Conservation (phyloP, 345 rosid genomes). For the Salix purpurea region DNA sequence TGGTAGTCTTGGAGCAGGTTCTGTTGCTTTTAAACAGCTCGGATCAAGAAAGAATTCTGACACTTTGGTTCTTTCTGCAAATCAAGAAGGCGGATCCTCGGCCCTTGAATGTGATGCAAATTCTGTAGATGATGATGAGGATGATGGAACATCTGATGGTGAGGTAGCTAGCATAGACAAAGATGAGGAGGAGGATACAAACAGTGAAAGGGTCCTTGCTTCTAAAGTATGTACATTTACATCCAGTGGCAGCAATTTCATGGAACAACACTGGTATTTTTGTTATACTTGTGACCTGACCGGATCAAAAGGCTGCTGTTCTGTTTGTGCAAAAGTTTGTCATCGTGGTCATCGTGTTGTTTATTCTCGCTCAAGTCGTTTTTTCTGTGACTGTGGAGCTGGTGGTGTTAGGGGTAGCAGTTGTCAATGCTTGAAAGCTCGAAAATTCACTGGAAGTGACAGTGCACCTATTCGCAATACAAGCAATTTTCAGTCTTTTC, state of each 20-base stretch:
- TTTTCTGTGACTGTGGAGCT: conserved; percentile 99
- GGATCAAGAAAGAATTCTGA: conserved; percentile 72
- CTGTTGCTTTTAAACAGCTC: conserved; percentile 48
- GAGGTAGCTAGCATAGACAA: conserved; percentile 94
- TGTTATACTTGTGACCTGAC: conserved; percentile 99
- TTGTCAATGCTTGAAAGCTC: conserved; percentile 96
- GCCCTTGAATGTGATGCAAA: conserved; percentile 90
- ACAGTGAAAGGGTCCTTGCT: conserved; percentile 85
- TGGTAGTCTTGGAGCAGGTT: conserved; percentile 39
- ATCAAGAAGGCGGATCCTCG: conserved; percentile 67
- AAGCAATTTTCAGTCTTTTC: conserved; percentile 61
- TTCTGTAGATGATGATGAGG: conserved; percentile 96
- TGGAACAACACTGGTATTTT: conserved; percentile 99
- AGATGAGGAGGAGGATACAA: conserved; percentile 89
- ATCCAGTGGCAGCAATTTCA: conserved; percentile 96
- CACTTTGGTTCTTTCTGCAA: conserved; percentile 54
- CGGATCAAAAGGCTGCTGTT: conserved; percentile 95
- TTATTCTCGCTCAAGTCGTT: conserved; percentile 92
- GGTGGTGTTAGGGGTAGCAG: conserved; percentile 97
- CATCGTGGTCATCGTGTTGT: conserved; percentile 99
- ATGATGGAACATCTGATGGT: conserved; percentile 99
- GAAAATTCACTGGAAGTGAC: conserved; percentile 70
- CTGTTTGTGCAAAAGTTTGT: conserved; percentile 97
- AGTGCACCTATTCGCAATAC: conserved; percentile 46
- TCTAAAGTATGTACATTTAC: conserved; percentile 96